Base-by-base conservation (phyloP, 768 basidiomycete genomes). In the Trametes cubensis region DNA sequence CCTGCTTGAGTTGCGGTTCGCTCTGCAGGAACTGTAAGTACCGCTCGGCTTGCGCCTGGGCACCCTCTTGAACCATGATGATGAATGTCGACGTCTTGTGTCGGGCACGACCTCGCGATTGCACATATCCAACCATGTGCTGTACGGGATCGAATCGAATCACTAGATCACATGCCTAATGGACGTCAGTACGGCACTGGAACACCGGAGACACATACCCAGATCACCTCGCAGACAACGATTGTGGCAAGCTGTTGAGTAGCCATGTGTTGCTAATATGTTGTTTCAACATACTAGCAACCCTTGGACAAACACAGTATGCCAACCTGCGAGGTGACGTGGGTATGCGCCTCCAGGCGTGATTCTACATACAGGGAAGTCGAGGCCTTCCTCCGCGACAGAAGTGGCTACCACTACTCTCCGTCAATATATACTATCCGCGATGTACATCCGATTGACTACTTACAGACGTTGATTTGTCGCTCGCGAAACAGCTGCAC, bases 341-440 rank as follows among this genome's bases (percentile, higher is more conserved):
- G 58, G 20, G 28, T 20, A 41, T 46, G 49, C 13, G 38, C 44
- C 17, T 38, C 40, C 21, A 48, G 38, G 21, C 39, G 34, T 15
- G 34, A 26, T 17, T 18, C 41, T 50, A 74, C 83, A 57, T 69
- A 89, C 88, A 23, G 89, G 89, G 76, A 96, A 93, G 72, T 96
- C 94, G 18, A 96, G 81, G 0, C 94, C 94, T 77, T 96, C 94
- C 73, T 96, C 94, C 0, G 92, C 94, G 15, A 95, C 92, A 6
- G 88, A 87, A 0, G 92, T 94, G 4, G 92, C 90, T 64, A 95
- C 79, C 21, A 95, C 88, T 86, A 61, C 18, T 39, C 60, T 42
- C 54, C 39, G 41, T 44, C 2, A 40, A 44, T 40, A 28, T 21
- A 7, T 30, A 49, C 18, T 5, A 13, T 28, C 26, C 13, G 41